Evolutionary conservation across 805 yeast genomes (phyloP).

Genomic region (Wilhelminamyces savonicus): DNA sequence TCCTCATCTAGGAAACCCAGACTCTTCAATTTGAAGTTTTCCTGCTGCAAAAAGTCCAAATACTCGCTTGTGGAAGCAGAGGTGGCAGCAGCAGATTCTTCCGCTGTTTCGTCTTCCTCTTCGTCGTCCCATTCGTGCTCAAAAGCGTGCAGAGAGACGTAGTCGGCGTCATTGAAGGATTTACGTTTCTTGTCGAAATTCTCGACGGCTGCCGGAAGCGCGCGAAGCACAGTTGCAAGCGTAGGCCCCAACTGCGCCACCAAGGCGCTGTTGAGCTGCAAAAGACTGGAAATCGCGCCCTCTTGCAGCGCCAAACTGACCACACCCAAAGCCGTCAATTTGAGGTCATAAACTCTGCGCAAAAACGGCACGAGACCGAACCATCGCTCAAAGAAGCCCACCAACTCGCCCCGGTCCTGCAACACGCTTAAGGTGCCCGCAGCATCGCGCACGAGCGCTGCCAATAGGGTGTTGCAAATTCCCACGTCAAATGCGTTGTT

Average conservation of each 20-base stretch:
- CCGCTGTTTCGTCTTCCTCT: constrained; percentile 10
- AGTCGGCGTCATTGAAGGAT: constrained; percentile 39
- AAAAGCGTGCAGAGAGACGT: too few species aligned
- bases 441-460: too few species aligned
- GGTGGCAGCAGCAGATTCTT: constrained; percentile 12
- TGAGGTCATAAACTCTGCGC: constrained; percentile 74
- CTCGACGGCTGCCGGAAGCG: constrained; percentile 67
- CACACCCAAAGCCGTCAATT: constrained; percentile 67
- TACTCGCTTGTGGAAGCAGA: constrained; percentile 34
- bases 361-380: constrained; percentile 48
- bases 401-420: constrained; percentile 35
- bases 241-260: constrained; percentile 46
- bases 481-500: constrained; percentile 38
- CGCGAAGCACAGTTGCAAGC: constrained; percentile 47
- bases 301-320: too few species aligned
- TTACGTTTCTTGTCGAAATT: constrained; percentile 58
- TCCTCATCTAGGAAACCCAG: constrained; percentile 14
- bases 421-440: constrained; percentile 45
- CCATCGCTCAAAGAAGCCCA: constrained; percentile 58
- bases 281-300: constrained; percentile 1
- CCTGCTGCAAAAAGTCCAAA: constrained; percentile 41
- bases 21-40: constrained; percentile 31
- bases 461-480: too few species aligned
- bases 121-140: constrained; percentile 16
- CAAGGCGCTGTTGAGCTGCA: constrained; percentile 7